Conservation (phyloP, 2,329 filamentous ascomycete genomes). For the Apiospora phragmitis region DNA sequence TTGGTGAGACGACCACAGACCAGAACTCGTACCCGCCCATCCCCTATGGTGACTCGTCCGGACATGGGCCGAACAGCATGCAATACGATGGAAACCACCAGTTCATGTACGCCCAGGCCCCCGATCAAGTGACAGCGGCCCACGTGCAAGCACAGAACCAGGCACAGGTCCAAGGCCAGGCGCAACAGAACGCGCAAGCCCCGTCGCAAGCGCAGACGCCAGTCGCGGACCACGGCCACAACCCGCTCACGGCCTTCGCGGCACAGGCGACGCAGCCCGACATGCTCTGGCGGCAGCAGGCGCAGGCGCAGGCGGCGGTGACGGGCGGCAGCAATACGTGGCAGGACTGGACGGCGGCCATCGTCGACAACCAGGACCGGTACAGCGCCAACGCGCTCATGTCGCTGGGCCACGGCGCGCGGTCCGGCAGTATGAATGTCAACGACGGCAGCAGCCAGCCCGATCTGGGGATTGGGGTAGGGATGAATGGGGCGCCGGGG, state of each 20-base stretch:
- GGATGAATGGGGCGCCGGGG: constrained; percentile 12
- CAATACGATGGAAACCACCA: constrained; percentile 27
- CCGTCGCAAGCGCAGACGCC: constrained; percentile 21
- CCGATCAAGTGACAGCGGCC: constrained; percentile 25
- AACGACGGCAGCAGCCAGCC: constrained; percentile 21
- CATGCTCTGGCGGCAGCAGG: constrained; percentile 31
- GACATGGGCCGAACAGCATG: constrained; percentile 25
- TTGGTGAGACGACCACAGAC: constrained; percentile 26
- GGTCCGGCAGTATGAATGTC: constrained; percentile 17
- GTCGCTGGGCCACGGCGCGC: constrained; percentile 38
- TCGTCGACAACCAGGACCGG: constrained; percentile 49
- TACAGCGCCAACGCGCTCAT: constrained; percentile 51
- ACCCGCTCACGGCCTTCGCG: constrained; percentile 30
- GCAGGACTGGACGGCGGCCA: constrained; percentile 56
- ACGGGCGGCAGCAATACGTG: constrained; percentile 44
- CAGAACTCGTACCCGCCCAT: constrained; percentile 27
- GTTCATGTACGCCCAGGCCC: constrained; percentile 28
- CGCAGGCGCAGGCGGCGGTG: constrained; percentile 30
- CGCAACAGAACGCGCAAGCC: constrained; percentile 19
- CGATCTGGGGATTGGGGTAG: constrained; percentile 22
- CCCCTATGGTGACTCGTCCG: constrained; percentile 25
- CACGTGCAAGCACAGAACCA: constrained; percentile 26
- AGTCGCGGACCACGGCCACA: constrained; percentile 22
- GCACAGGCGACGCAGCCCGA: constrained; percentile 30
- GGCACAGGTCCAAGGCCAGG: constrained; percentile 27